Percentiles rank a stretch among this genome's conserved stretches.
These are phyloP conservation scores for Aureobasidium sp. DNA, from an alignment of 2,329 filamentous ascomycete species.

Conservation along the genomic window DNA sequence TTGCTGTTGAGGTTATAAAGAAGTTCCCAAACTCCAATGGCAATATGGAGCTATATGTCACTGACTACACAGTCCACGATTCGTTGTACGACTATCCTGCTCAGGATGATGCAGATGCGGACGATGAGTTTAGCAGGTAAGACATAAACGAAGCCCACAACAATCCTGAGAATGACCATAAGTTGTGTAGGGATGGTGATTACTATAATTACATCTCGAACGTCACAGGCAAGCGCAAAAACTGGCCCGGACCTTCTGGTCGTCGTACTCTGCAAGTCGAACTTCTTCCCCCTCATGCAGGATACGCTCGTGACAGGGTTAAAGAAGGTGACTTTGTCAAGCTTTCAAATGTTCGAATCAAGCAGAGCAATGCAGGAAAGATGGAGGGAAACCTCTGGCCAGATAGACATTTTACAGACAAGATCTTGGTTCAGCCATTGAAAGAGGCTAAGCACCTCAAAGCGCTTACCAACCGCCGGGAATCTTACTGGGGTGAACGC, in stretches of 20 bases:
- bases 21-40: constrained; percentile 37
- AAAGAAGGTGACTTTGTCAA: constrained; percentile 55
- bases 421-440: constrained; percentile 45
- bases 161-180: not conserved
- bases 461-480: constrained; percentile 56
- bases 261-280: constrained; percentile 64
- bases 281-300: constrained; percentile 61
- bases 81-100: constrained; percentile 52
- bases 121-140: constrained; percentile 11
- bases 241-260: constrained; percentile 72
- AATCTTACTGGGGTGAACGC: constrained; percentile 45
- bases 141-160: not conserved
- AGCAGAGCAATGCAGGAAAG: constrained; percentile 45
- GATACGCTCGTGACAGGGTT: constrained; percentile 50
- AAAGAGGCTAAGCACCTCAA: constrained; percentile 40
- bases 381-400: constrained; percentile 67
- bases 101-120: constrained; percentile 27
- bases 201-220: constrained; percentile 44
- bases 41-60: constrained; percentile 60
- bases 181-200: constrained; percentile 44
- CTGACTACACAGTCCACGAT: constrained; percentile 73
- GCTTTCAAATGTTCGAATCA: constrained; percentile 67
- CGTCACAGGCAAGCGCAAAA: constrained; percentile 25
- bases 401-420: constrained; percentile 47
- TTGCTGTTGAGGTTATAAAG: constrained; percentile 65